These are phyloP conservation scores for Microstroma glucosiphilum DNA, from an alignment of 1,284 basidiomycete genomes.

Conservation along the genomic window DNA sequence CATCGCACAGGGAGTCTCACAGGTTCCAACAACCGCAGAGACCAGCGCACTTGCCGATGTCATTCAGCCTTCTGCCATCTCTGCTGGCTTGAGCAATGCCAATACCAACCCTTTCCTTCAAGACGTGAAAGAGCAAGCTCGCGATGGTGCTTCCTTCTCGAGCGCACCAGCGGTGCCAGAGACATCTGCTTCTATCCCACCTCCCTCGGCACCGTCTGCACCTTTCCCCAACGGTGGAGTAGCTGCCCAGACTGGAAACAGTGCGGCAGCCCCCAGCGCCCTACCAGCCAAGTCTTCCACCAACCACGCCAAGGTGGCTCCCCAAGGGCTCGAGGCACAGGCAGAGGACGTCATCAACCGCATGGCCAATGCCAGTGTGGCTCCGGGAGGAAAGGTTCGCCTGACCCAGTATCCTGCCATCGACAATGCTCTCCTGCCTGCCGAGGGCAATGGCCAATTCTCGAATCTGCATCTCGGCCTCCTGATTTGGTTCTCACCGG, in stretches of 20 bases:
- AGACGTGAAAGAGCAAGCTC: background rate
- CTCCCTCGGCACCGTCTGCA: background rate
- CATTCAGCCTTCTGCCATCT: too few species aligned
- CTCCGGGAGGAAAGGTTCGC: constrained; percentile 48
- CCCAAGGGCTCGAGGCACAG: background rate
- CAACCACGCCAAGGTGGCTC: background rate
- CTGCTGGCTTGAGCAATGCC: background rate
- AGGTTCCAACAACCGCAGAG: background rate
- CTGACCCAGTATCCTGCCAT: constrained; percentile 47
- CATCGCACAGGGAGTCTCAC: background rate
- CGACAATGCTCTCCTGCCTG: constrained; percentile 45
- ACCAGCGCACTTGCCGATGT: too few species aligned
- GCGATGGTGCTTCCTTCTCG: constrained; percentile 3
- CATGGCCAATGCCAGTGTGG: constrained; percentile 14
- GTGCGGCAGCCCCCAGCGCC: background rate
- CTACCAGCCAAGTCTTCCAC: background rate
- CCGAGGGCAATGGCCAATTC: constrained; percentile 52
- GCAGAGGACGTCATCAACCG: constrained; percentile 9
- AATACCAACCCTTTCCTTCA: background rate
- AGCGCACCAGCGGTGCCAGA: background rate
- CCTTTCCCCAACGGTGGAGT: background rate
- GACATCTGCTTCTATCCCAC: background rate
- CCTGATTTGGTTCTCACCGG: constrained; percentile 52
- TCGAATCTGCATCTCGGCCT: constrained; percentile 64
- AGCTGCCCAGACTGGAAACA: background rate